Conservation (phyloP, 805 yeast genomes). For the Brettanomyces bruxellensis region DNA sequence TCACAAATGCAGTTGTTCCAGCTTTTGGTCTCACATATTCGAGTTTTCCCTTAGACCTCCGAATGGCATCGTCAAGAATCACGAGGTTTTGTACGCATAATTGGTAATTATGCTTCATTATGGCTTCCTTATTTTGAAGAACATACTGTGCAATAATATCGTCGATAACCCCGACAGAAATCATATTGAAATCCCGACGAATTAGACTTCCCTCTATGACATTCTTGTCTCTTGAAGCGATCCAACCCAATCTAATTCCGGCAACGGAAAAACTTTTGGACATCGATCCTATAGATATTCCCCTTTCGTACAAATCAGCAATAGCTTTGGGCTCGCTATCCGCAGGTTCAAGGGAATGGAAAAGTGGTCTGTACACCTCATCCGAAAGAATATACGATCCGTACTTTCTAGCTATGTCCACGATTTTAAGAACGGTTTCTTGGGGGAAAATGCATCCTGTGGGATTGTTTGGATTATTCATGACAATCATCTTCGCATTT, state of each 20-base stretch:
- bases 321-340: constrained; percentile 28
- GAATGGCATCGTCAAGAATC: constrained; percentile 27
- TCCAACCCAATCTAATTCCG: constrained; percentile 47
- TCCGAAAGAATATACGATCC: constrained; percentile 35
- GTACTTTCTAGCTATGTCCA: constrained; percentile 26
- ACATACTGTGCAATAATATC: constrained; percentile 38
- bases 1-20: constrained; percentile 39
- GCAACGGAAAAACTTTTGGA: constrained; percentile 49
- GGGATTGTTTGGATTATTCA: constrained; percentile 43
- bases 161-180: constrained; percentile 38
- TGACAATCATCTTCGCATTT: constrained; percentile 34
- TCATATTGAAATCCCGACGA: constrained; percentile 42
- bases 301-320: constrained; percentile 31
- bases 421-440: constrained; percentile 25
- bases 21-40: constrained; percentile 36
- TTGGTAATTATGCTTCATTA: constrained; percentile 31
- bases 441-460: constrained; percentile 34
- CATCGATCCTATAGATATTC: constrained; percentile 40
- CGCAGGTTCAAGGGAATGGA: constrained; percentile 26
- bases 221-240: constrained; percentile 27
- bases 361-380: constrained; percentile 47
- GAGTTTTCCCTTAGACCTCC: constrained; percentile 23
- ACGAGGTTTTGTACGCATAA: constrained; percentile 31
- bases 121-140: constrained; percentile 23
- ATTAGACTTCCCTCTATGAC: constrained; percentile 26